A percentile compares a stretch with the other conserved stretches of the same genome.
phyloP scores from a whole-genome alignment of 2,329 filamentous ascomycete species.

The Fusarium drepaniforme region DNA sequence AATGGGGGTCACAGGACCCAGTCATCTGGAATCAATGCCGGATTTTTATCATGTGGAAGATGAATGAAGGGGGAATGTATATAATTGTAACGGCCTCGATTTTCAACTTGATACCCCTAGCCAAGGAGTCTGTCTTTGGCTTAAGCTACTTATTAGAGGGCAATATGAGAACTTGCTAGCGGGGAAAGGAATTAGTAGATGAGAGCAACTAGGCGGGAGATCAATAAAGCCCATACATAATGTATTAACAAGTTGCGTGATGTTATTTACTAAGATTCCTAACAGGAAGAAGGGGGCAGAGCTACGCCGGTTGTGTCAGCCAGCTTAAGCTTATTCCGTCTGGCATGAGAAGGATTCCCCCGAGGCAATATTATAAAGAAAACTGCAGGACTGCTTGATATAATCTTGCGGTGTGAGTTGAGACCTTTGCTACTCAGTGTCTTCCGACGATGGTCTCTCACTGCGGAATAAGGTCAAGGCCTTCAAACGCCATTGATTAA shows the following conservation, averaged over 20 bases:
- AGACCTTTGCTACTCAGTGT: neutral
- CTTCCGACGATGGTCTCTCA: neutral
- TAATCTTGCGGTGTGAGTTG: neutral
- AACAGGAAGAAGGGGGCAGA: neutral
- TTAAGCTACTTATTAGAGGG: neutral
- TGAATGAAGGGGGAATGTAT: neutral
- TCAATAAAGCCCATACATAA: neutral
- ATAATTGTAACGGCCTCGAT: neutral
- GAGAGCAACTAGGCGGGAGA: neutral
- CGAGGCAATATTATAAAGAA: neutral
- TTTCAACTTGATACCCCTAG: neutral
- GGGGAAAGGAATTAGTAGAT: neutral
- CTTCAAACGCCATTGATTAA: neutral
- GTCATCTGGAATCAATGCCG: neutral
- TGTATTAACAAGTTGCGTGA: neutral
- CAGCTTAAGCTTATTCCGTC: neutral
- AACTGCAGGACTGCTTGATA: neutral
- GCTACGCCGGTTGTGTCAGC: neutral
- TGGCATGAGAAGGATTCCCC: neutral
- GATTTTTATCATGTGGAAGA: neutral
- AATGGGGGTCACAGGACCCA: neutral
- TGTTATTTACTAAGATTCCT: neutral
- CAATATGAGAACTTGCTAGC: neutral
- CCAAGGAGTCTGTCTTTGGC: neutral
- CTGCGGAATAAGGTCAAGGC: neutral